Evolutionary conservation across 305 asterid genomes (phyloP).

Genomic region (Lippia alba): DNA sequence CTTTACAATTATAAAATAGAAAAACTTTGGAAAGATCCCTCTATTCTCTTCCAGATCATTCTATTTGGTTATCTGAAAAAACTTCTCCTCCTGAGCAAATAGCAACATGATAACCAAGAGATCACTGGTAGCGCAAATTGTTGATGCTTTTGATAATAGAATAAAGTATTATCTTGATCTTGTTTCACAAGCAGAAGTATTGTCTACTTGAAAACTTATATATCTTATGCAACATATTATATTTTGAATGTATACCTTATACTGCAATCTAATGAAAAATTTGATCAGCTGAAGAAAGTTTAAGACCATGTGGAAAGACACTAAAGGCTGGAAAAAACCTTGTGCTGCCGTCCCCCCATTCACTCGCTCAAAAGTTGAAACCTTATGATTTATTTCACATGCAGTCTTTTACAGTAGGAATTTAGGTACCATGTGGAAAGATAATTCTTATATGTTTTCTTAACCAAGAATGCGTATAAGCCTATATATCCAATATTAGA

Average conservation of each 20-base stretch:
- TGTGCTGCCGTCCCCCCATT: not conserved
- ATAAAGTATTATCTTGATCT: too few species aligned
- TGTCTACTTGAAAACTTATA: not conserved
- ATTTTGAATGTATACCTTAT: not conserved
- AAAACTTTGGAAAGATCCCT: conserved; percentile 13
- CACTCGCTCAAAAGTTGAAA: not conserved
- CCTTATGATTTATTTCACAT: not conserved
- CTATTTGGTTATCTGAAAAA: not conserved
- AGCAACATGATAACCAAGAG: not conserved
- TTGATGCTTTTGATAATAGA: too few species aligned
- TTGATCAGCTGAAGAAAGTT: too few species aligned
- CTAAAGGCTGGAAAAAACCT: not conserved
- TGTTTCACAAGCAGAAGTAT: too few species aligned
- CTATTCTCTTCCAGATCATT: conserved; percentile 6
- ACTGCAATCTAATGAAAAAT: not conserved
- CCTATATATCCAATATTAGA: too few species aligned
- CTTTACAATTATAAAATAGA: conserved; percentile 18
- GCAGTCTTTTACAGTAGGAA: not conserved
- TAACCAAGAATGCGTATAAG: too few species aligned
- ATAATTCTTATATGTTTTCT: too few species aligned
- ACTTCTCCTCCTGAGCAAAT: not conserved
- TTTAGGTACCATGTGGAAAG: too few species aligned
- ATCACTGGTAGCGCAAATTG: not conserved
- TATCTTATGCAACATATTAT: not conserved
- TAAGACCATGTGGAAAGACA: too few species aligned